phyloP scores from a whole-genome alignment of 208 protist genomes.

The Vickermania ingenoplastis region DNA sequence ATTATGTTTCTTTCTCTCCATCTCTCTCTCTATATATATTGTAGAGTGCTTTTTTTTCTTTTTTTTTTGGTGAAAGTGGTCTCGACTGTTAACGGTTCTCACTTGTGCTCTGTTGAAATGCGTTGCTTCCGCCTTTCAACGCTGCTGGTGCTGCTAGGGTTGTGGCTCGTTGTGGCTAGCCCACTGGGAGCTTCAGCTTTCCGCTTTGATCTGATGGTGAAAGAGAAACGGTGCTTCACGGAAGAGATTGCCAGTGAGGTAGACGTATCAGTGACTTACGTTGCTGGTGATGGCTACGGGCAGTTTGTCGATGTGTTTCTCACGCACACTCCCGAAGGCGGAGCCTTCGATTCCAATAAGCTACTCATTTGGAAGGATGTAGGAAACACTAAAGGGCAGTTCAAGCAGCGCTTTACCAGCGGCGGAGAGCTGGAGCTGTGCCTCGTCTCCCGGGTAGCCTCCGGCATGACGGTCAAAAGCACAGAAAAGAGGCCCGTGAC shows the following conservation, averaged over 20 bases:
- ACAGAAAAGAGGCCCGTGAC: conserved; percentile 15
- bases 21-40: neutral
- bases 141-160: conserved; percentile 1
- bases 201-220: conserved; percentile 31
- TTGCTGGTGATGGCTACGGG: conserved; percentile 31
- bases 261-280: conserved; percentile 47
- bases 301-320: conserved; percentile 50
- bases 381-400: conserved; percentile 24
- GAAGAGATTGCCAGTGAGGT: conserved; percentile 68
- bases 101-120: too few relatives aligned
- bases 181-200: conserved; percentile 19
- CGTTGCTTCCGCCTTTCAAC: too few relatives aligned
- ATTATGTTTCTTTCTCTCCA: neutral
- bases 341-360: conserved; percentile 12
- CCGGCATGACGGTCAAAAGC: conserved; percentile 9
- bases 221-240: conserved; percentile 53
- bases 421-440: conserved; percentile 73
- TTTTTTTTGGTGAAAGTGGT: too few relatives aligned
- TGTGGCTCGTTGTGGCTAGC: neutral
- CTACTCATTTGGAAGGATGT: conserved; percentile 9
- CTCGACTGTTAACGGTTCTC: too few relatives aligned
- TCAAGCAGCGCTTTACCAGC: conserved; percentile 17
- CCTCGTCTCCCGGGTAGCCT: conserved; percentile 39
- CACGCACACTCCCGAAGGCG: conserved; percentile 10
- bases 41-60: neutral